These are phyloP conservation scores for Stropharia rugosoannulata DNA, from an alignment of 768 basidiomycete genomes.

Conservation along the genomic window DNA sequence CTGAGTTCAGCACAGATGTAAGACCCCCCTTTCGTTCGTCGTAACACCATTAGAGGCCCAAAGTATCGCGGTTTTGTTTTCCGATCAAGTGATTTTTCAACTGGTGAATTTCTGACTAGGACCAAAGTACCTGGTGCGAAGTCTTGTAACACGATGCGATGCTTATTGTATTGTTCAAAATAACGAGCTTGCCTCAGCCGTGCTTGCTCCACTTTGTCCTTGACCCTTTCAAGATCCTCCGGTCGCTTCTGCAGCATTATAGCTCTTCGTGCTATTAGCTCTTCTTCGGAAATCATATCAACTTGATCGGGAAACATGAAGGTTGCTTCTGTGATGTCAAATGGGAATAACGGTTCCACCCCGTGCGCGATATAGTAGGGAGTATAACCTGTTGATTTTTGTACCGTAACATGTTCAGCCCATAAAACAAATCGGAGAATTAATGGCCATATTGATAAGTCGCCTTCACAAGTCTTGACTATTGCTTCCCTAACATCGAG, in stretches of 20 bases:
- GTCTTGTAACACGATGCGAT: background rate
- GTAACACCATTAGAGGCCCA: background rate
- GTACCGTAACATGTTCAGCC: constrained; percentile 28
- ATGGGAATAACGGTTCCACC: constrained; percentile 25
- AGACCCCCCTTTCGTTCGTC: background rate
- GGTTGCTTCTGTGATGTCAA: constrained; percentile 13
- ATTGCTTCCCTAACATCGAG: background rate
- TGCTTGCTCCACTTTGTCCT: background rate
- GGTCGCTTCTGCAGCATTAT: constrained; percentile 8
- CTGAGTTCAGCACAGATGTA: background rate
- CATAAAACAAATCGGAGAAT: constrained; percentile 23
- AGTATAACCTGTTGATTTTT: constrained; percentile 27
- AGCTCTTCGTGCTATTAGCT: constrained; percentile 11
- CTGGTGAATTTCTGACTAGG: background rate
- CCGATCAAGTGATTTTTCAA: background rate
- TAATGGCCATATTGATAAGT: constrained; percentile 27
- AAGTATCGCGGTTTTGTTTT: background rate
- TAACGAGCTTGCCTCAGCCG: background rate
- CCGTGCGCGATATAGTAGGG: constrained; percentile 32
- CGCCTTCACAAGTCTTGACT: constrained; percentile 25
- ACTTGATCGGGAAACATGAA: constrained; percentile 5
- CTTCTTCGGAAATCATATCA: constrained; percentile 1
- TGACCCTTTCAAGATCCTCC: constrained; percentile 9
- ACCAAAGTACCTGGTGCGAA: background rate
- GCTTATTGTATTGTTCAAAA: background rate